A percentile compares a stretch with the other conserved stretches of the same genome.
Evolutionary conservation across 345 rosid species (phyloP).

Genomic region (Garcia nutans): DNA sequence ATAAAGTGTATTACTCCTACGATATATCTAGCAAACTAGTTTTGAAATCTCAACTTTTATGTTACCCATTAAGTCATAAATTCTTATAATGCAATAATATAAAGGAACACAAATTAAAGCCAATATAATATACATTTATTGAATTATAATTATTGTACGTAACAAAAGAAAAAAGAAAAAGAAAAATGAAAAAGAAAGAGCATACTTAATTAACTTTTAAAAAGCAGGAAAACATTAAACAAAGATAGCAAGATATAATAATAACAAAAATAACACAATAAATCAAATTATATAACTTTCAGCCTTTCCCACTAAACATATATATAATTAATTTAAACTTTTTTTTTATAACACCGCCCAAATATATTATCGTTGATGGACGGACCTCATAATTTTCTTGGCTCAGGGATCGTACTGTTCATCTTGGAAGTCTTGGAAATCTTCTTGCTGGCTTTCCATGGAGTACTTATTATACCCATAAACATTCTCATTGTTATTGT

Average conservation of each 20-base stretch:
- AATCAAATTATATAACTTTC: slow-evolving; percentile 3
- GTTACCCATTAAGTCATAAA: no score
- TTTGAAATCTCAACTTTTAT: no score
- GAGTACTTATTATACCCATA: not conserved
- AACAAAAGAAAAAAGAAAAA: not conserved
- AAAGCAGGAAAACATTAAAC: not conserved
- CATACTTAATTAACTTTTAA: no score
- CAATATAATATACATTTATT: not conserved
- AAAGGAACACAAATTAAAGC: no score
- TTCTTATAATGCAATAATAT: no score
- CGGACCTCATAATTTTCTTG: not conserved
- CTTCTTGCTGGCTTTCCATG: slow-evolving; percentile 20
- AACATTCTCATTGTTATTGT: slow-evolving; percentile 6
- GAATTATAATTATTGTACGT: not conserved
- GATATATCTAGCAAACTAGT: no score
- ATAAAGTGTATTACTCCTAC: no score
- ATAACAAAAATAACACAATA: slow-evolving; percentile 4
- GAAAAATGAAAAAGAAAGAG: not conserved
- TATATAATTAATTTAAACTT: not conserved
- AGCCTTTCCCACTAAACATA: slow-evolving; percentile 1
- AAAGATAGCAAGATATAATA: not conserved
- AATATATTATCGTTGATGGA: not conserved
- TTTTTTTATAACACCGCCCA: slow-evolving; percentile 1
- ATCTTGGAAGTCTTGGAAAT: slow-evolving; percentile 12
- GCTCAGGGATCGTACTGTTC: slow-evolving; percentile 15